Evolutionary conservation across 2,329 filamentous ascomycete species (phyloP), one percentile per base, ranked within the genome.

Genomic region (Microsporum canis): DNA sequence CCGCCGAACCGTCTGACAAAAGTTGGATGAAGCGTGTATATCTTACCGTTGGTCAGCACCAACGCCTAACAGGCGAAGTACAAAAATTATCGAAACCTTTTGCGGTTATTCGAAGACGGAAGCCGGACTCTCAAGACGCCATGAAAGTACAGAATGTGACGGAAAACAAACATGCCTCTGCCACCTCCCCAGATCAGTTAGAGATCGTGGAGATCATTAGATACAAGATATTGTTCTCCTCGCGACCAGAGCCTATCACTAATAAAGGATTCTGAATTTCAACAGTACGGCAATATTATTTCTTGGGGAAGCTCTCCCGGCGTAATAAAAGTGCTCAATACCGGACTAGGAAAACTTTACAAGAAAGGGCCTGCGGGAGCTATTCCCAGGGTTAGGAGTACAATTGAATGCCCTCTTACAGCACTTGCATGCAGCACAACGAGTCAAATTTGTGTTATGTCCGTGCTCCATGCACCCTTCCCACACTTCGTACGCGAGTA

Each of bases 21-120:
- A 82, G 82, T 7, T 96, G 91, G 91, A 95, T 92, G 88, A 95
- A 91, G 75, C 82, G 84, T 39, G 90, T 92, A 33, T 89, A 95
- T 70, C 77, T 97, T 57, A 96, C 92, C 71, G 83, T 97, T 3
- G 94, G 92, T 4, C 84, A 87, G 69, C 88, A 96, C 71, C 94
- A 97, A 76, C 82, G 91, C 63, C 82, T 97, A 70, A 88, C 85
- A 0, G 94, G 94, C 2, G 91, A 97, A 73, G 85, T 95, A 57
- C 95, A 91, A 79, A 95, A 91, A 75, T 76, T 97, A 57, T 82
- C 82, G 4, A 88, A 84, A 69, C 86, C 91, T 2, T 71, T 96
- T 66, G 94, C 87, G 3, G 79, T 97, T n/a, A 79, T 97, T 29
- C 81, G 85, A 64, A 84, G 82, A 68, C 80, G 79, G 53, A 67